Base-by-base conservation (phyloP, 139 green algal species). In the Coelastrella sp. region DNA sequence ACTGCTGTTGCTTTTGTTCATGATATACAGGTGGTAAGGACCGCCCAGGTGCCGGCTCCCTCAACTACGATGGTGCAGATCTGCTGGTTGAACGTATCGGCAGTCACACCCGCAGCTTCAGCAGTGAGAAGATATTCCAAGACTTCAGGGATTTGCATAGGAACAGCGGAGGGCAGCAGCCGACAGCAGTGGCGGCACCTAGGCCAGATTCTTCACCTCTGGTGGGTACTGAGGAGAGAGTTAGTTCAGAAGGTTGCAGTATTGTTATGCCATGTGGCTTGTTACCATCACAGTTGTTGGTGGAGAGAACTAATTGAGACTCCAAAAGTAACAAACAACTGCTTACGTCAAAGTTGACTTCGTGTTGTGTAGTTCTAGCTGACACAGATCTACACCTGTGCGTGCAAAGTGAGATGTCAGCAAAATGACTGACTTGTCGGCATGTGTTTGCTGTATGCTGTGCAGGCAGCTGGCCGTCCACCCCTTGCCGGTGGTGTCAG, bases 241-340 rank as follows among this genome's bases (percentile, higher is more conserved):
- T n/a, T n/a, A n/a, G n/a, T n/a, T n/a, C 92, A 95, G 89, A 54
- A 47, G 32, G 32, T 47, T 47, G 96, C 32, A 47, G 32, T 2
- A 47, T 47, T 47, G 32, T 47, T 47, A 47, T 47, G 32, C 1
- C 32, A 47, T 47, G 0, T 47, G 32, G 32, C 32, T 47, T 47
- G 32, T 47, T 47, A 47, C 32, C 32, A 47, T 47, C 32, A 47
- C 32, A 47, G 32, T 47, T 47, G 32, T 47, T 1, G 32, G 32
- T 47, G 32, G 1, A 47, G 32, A 97, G 84, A 95, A 97, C n/a
- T n/a, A n/a, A n/a, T n/a, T n/a, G n/a, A n/a, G n/a, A n/a, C n/a
- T n/a, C n/a, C n/a, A n/a, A n/a, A n/a, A n/a, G n/a, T n/a, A n/a
- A n/a, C n/a, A n/a, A n/a, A n/a, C n/a, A n/a, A n/a, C n/a, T n/a